These are phyloP conservation scores for Pseudozyma tsukubaensis DNA, from an alignment of 1,284 basidiomycete species.

Conservation along the genomic window DNA sequence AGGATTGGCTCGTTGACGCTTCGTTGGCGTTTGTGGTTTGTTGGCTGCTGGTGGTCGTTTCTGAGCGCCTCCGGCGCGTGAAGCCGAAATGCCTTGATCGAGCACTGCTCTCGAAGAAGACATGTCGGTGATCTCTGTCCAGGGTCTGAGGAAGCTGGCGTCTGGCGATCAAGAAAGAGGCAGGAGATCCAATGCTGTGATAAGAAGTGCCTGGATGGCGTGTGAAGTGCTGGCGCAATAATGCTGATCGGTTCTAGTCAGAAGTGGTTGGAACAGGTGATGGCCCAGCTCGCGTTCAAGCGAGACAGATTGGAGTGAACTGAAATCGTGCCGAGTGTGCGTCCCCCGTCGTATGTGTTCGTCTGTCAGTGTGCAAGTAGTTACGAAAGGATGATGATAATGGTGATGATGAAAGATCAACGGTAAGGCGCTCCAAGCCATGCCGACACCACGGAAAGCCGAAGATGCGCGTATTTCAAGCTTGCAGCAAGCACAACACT, in stretches of 20 bases:
- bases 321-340: too few species aligned
- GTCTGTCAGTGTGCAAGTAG: too few species aligned
- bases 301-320: too few species aligned
- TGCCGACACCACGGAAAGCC: background rate
- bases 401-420: background rate
- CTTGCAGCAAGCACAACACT: background rate
- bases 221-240: background rate
- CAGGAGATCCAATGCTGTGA: too few species aligned
- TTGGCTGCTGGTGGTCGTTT: conserved; percentile 33
- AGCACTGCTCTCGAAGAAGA: conserved; percentile 22
- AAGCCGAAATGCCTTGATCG: conserved; percentile 46
- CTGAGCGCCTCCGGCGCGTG: conserved; percentile 38
- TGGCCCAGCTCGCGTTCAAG: background rate
- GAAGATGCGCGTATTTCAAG: background rate
- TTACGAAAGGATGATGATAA: background rate
- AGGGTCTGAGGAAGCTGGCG: background rate
- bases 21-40: conserved; percentile 22
- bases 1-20: conserved; percentile 23
- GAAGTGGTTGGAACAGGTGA: background rate
- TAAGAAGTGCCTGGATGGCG: too few species aligned
- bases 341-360: too few species aligned
- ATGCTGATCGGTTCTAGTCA: too few species aligned
- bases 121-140: conserved; percentile 12
- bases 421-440: background rate
- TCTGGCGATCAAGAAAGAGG: too few species aligned